These are phyloP conservation scores for Pulchroboletus neoregius DNA, from an alignment of 1,284 basidiomycete genomes.

Conservation along the genomic window DNA sequence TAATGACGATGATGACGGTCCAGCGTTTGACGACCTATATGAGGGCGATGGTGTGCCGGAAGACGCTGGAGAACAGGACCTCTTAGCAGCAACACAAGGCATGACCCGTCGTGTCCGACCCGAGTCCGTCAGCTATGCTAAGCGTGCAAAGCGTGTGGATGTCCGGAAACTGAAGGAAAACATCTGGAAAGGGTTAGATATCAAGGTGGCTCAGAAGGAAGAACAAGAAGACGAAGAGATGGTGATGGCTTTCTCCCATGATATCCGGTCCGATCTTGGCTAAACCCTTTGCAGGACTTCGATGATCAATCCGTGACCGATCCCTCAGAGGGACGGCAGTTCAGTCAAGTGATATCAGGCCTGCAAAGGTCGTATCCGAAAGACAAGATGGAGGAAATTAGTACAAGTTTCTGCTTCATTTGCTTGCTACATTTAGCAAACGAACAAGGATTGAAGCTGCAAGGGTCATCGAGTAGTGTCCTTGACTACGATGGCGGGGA, in stretches of 20 bases:
- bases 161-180: conserved; percentile 97
- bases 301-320: conserved; percentile 54
- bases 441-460: conserved; percentile 86
- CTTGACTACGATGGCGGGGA: conserved; percentile 20
- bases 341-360: conserved; percentile 80
- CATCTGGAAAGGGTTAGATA: conserved; percentile 91
- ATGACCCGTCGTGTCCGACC: conserved; percentile 79
- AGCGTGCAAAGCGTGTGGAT: conserved; percentile 95
- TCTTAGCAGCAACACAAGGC: conserved; percentile 78
- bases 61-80: conserved; percentile 78
- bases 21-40: conserved; percentile 69
- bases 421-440: conserved; percentile 94
- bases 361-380: conserved; percentile 81
- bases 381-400: conserved; percentile 97
- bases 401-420: conserved; percentile 99
- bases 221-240: conserved; percentile 48
- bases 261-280: neutral
- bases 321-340: conserved; percentile 66
- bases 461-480: conserved; percentile 35
- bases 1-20: conserved; percentile 86
- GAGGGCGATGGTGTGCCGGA: conserved; percentile 52
- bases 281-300: conserved; percentile 44
- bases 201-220: conserved; percentile 49
- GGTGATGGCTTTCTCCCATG: conserved; percentile 40
- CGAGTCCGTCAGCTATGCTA: conserved; percentile 92